Base-by-base conservation (phyloP, 441 rosid genomes). In the Erodium moschatum region DNA sequence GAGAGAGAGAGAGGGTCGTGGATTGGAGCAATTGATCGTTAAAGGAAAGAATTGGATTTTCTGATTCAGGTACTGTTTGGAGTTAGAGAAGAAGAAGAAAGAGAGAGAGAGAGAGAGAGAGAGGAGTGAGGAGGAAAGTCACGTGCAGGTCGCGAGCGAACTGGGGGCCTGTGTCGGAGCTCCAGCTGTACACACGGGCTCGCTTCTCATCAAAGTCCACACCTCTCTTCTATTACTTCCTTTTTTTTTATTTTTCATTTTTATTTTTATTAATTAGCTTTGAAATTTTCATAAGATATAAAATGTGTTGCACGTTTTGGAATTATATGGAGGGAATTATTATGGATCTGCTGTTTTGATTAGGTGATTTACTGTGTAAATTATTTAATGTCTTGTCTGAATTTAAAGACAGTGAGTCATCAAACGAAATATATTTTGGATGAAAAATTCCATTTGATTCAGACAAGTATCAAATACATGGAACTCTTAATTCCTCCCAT, bases 91-190 rank as follows among this genome's bases (percentile, higher is more conserved):
- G 62, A 15, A n/a, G 58, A 6, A n/a, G 58, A 15, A n/a, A 6
- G 4, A 29, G 31, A 29, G 31, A 29, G 31, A 29, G 31, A 29
- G 1, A 24, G 29, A n/a, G n/a, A n/a, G n/a, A n/a, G n/a, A n/a
- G 2, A 2, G 4, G 31, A 29, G 31, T 29, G 31, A 29, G 31
- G 58, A 16, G 62, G 62, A 16, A 21, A 54, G 62, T 54, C 62
- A 54, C 62, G 62, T 54, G 62, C 62, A 54, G 62, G 62, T 16
- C 24, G 62, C 62, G 62, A 16, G 62, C 21, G 62, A 54, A 54
- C 24, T 54, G 62, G 12, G 27, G 62, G 24, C 62, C 62, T 6
- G 11, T 54, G 62, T 54, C 58, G 58, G 58, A 50, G 58, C 58
- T 50, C 58, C 58, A 50, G 58, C 58, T 50, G 58, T 50, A 29